Base-by-base conservation (phyloP, 371 early-diverging fungal genomes). In the Lichtheimia corymbifera region DNA sequence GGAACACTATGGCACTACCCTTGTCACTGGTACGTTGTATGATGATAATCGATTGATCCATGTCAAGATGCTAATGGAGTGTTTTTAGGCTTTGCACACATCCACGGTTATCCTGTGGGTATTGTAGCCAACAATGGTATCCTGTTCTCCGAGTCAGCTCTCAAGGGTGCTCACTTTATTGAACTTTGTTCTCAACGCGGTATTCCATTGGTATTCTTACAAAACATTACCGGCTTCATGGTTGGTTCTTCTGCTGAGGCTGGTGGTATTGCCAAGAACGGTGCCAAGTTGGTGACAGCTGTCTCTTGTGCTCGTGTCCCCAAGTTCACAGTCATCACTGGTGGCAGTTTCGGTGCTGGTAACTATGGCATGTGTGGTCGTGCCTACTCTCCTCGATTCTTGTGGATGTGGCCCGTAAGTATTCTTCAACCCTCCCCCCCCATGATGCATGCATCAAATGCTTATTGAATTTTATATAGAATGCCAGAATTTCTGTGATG, bases 301-400 rank as follows among this genome's bases (percentile, higher is more conserved):
- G 98, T 98, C 4, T 91, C 97, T 0, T 94, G 94, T 65, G 95
- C 97, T 40, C 84, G 89, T 56, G 97, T 98, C 17, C 98, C 98
- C 58, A 97, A 98, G 79, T 91, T 98, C 62, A 96, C 98, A 5
- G 86, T 97, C 5, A 79, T 95, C 40, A 86, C 93, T n/a, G 97
- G 97, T 61, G 95, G 93, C 52, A 92, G 92, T 68, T 97, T 94
- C 62, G 93, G 93, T 67, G 93, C 93, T 42, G 96, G 97, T 69
- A 98, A 98, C 84, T 97, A 98, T 71, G 98, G 98, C 60, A 98
- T 97, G 98, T 97, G 98, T 74, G 98, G 98, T 9, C 82, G 98
- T 59, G 96, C 98, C 0, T 97, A 92, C 78, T 85, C 89, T 35
- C 98, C 98, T 9, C 79, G 97, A 20, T 96, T 98, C 88, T 72